Evolutionary conservation across 2,329 filamentous ascomycete genomes (phyloP).

Genomic region (Pseudogymnoascus sp.): DNA sequence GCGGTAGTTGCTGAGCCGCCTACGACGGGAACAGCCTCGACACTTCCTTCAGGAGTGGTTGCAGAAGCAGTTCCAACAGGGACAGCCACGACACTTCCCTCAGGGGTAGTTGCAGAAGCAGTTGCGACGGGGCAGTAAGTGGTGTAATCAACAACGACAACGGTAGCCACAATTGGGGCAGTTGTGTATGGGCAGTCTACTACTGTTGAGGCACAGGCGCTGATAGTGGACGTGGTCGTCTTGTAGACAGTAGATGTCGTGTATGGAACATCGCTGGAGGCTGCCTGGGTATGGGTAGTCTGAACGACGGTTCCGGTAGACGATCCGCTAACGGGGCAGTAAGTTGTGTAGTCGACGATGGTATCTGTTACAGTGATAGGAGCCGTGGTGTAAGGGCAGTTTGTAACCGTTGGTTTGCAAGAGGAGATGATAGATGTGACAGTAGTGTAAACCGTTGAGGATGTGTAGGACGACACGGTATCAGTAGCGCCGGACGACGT

Average conservation of each 20-base stretch:
- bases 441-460: not conserved
- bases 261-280: constrained; percentile 15
- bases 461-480: not conserved
- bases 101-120: not conserved
- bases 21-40: not conserved
- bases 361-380: constrained; percentile 2
- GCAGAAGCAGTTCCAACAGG: too few species aligned
- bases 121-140: constrained; percentile 1
- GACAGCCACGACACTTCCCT: not conserved
- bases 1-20: not conserved
- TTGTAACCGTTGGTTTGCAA: not conserved
- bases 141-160: not conserved
- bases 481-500: not conserved
- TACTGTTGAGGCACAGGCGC: not conserved
- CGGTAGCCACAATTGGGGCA: constrained; percentile 19
- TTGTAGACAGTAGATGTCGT: constrained; percentile 5
- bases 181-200: constrained; percentile 27
- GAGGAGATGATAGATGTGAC: not conserved
- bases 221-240: constrained; percentile 27
- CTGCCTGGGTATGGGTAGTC: constrained; percentile 24
- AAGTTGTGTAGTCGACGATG: constrained; percentile 26
- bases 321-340: constrained; percentile 16
- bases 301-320: constrained; percentile 21
- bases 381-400: not conserved
- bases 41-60: too few species aligned